These are phyloP conservation scores for Avena insularis DNA, from an alignment of 176 grass and related monocot genomes.

Conservation along the genomic window DNA sequence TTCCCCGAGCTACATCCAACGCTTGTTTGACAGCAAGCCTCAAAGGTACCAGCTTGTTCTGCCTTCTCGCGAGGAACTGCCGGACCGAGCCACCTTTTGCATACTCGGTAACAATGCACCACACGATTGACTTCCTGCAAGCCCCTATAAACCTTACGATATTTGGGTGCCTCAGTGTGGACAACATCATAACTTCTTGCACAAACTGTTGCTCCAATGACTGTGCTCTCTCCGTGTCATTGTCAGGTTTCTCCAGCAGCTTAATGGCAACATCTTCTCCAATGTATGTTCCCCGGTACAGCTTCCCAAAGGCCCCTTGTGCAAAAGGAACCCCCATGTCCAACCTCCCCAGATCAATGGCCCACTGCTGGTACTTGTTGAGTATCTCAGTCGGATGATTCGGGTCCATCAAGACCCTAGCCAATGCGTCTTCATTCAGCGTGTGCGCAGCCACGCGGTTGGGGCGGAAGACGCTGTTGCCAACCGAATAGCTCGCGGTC, in stretches of 20 bases:
- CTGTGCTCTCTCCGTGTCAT: constrained; percentile 86
- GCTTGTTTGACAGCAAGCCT: constrained; percentile 93
- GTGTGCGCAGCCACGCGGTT: constrained; percentile 71
- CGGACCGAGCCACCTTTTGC: constrained; percentile 93
- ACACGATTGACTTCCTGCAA: constrained; percentile 93
- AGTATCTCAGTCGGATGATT: constrained; percentile 82
- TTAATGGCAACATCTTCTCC: constrained; percentile 98
- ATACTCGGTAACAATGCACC: constrained; percentile 99
- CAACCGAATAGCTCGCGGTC: constrained; percentile 74
- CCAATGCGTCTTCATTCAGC: constrained; percentile 80
- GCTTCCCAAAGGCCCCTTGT: constrained; percentile 93
- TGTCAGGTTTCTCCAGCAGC: constrained; percentile 88
- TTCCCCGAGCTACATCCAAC: constrained; percentile 87
- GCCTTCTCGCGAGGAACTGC: constrained; percentile 84
- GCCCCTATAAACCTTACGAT: constrained; percentile 97
- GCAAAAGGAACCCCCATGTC: constrained; percentile 87
- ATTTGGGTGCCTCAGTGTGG: constrained; percentile 83
- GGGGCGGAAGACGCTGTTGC: constrained; percentile 79
- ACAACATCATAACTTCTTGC: constrained; percentile 98
- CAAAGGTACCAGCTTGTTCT: constrained; percentile 84
- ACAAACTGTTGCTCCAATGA: constrained; percentile 97
- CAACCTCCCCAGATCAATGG: constrained; percentile 90
- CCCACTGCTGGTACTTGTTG: constrained; percentile 81
- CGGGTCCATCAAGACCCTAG: constrained; percentile 78
- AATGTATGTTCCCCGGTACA: constrained; percentile 87